phyloP scores from a whole-genome alignment of 2,329 filamentous ascomycete genomes.

The Juglanconis sp. region DNA sequence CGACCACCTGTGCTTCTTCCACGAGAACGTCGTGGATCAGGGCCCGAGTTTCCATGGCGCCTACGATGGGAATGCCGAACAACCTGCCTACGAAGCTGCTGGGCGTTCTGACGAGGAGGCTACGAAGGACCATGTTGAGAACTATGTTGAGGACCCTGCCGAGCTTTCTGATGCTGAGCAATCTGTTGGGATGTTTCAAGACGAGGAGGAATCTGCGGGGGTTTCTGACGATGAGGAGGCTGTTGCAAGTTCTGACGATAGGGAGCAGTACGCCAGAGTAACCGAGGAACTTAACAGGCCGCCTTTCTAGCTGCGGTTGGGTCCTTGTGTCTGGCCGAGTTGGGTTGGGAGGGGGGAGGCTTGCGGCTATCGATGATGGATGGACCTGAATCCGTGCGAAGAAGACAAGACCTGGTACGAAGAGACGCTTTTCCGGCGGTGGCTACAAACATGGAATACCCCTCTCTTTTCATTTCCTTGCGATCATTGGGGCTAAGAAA shows the following conservation, averaged over 20 bases:
- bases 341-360: too few relatives aligned
- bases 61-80: not conserved
- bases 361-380: not conserved
- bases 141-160: too few relatives aligned
- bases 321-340: not conserved
- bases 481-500: not conserved
- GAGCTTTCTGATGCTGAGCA: not conserved
- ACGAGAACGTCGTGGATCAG: conserved; percentile 15
- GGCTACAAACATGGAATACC: conserved; percentile 14
- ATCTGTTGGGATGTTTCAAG: not conserved
- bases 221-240: not conserved
- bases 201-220: not conserved
- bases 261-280: not conserved
- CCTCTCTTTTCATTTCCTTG: conserved; percentile 8
- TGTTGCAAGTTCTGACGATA: not conserved
- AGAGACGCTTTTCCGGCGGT: not conserved
- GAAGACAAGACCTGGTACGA: not conserved
- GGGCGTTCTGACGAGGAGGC: not conserved
- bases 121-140: not conserved
- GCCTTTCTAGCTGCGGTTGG: not conserved
- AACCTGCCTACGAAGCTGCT: not conserved
- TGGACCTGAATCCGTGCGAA: not conserved
- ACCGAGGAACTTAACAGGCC: not conserved
- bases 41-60: not conserved
- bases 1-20: not conserved